Percentiles rank a stretch among this genome's conserved stretches.
Conservation (phyloP, 2,329 filamentous ascomycete species). For the Calonectria honghensis region DNA sequence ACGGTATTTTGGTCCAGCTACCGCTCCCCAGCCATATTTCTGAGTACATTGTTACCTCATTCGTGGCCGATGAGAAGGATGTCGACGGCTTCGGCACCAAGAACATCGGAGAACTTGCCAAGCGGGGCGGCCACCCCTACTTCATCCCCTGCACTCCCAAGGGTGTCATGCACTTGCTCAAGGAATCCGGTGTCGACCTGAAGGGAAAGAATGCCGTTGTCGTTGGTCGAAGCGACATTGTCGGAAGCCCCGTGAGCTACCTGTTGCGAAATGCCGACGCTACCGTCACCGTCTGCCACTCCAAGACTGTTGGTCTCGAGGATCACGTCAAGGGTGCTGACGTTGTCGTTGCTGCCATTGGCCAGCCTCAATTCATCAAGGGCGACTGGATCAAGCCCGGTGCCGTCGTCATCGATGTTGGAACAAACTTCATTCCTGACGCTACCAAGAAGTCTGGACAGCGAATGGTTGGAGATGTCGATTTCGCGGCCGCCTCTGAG, state of each 20-base stretch:
- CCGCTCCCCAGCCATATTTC: conserved; percentile 92
- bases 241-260: conserved; percentile 97
- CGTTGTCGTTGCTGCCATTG: conserved; percentile 93
- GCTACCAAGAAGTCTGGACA: conserved; percentile 93
- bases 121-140: conserved; percentile 90
- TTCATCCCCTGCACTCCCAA: conserved; percentile 98
- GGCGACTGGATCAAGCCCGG: conserved; percentile 97
- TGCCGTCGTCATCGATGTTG: conserved; percentile 97
- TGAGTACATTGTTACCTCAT: conserved; percentile 92
- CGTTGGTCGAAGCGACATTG: conserved; percentile 95
- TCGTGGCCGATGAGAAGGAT: conserved; percentile 95
- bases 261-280: conserved; percentile 96
- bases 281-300: conserved; percentile 97
- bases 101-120: conserved; percentile 98
- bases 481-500: conserved; percentile 88
- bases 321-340: conserved; percentile 88
- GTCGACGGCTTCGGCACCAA: conserved; percentile 96
- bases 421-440: conserved; percentile 96
- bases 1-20: conserved; percentile 95
- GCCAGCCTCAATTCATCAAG: conserved; percentile 89
- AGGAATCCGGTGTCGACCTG: conserved; percentile 88
- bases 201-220: conserved; percentile 96
- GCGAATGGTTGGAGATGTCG: conserved; percentile 94
- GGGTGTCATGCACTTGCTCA: conserved; percentile 94
- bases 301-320: conserved; percentile 84